Percentiles rank a stretch among this genome's conserved stretches.
These are phyloP conservation scores for Trypanosomatidae sp. DNA, from an alignment of 208 protist species.

Conservation along the genomic window DNA sequence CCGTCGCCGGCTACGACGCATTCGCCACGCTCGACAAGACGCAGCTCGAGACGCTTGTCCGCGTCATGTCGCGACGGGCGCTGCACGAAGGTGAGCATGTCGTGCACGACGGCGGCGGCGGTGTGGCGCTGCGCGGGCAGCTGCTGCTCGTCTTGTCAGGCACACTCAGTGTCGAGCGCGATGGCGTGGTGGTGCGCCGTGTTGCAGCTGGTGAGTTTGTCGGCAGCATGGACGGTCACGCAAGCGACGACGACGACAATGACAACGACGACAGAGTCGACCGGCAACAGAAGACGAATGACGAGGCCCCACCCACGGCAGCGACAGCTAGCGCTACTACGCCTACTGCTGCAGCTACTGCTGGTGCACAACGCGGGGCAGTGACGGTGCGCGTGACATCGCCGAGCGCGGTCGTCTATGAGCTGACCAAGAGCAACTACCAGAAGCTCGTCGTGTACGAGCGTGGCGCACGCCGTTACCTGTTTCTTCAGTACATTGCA, in stretches of 20 bases:
- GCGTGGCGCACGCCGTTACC: conserved; percentile 15
- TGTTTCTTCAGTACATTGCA: conserved; percentile 51
- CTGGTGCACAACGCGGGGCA: no score
- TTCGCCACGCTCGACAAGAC: conserved; percentile 46
- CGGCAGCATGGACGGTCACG: no score
- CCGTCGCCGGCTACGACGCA: conserved; percentile 21
- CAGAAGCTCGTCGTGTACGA: conserved; percentile 34
- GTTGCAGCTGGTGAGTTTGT: conserved; percentile 17
- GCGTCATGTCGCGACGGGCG: conserved; percentile 21
- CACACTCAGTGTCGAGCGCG: conserved; percentile 14
- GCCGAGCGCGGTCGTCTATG: conserved; percentile 25
- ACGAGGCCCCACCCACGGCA: no score
- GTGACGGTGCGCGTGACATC: conserved; percentile 4
- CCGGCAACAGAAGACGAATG: no score
- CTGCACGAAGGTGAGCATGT: conserved; percentile 20
- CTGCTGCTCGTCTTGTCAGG: conserved; percentile 49
- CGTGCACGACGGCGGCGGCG: conserved; percentile 27
- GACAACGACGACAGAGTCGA: no score
- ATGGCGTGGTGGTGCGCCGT: conserved; percentile 17
- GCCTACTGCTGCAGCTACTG: no score
- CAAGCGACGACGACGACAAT: no score
- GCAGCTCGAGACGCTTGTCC: conserved; percentile 46
- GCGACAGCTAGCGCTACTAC: no score
- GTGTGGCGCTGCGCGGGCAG: conserved; percentile 11
- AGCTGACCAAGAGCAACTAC: conserved; percentile 28